phyloP scores from a whole-genome alignment of 495 filamentous ascomycete genomes.

The Neurospora discreta region DNA sequence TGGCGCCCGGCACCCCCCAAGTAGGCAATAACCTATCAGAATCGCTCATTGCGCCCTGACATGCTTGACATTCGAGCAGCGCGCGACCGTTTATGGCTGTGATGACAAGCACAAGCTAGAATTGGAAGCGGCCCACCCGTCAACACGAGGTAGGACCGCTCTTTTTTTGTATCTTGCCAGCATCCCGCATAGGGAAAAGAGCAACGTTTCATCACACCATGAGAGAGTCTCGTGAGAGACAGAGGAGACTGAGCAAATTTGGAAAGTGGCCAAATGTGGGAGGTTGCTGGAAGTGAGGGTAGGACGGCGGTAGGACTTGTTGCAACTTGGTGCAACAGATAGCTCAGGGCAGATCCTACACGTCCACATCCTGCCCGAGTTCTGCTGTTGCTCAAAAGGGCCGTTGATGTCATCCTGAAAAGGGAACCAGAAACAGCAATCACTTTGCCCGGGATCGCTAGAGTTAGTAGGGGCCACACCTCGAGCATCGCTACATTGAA shows the following conservation, averaged over 20 bases:
- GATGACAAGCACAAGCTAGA: neutral
- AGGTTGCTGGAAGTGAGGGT: neutral
- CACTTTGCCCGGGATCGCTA: neutral
- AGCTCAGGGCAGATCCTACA: neutral
- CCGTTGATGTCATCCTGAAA: neutral
- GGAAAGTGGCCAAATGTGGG: neutral
- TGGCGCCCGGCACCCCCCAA: too few relatives aligned
- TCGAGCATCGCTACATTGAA: neutral
- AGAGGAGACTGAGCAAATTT: neutral
- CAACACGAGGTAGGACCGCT: neutral
- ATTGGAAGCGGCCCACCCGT: neutral
- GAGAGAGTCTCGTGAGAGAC: neutral
- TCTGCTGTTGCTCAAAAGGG: neutral
- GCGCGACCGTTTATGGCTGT: neutral
- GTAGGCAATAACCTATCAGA: constrained; percentile 11
- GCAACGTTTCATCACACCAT: neutral
- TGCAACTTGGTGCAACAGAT: neutral
- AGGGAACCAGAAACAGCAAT: neutral
- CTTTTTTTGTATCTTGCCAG: neutral
- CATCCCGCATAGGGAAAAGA: neutral
- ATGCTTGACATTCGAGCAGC: neutral
- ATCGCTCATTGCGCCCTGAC: neutral
- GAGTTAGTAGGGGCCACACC: neutral
- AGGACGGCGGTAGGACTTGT: neutral
- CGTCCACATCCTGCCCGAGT: neutral